These are phyloP conservation scores for Termitomyces titanicus DNA, from an alignment of 768 basidiomycete species.

Conservation along the genomic window DNA sequence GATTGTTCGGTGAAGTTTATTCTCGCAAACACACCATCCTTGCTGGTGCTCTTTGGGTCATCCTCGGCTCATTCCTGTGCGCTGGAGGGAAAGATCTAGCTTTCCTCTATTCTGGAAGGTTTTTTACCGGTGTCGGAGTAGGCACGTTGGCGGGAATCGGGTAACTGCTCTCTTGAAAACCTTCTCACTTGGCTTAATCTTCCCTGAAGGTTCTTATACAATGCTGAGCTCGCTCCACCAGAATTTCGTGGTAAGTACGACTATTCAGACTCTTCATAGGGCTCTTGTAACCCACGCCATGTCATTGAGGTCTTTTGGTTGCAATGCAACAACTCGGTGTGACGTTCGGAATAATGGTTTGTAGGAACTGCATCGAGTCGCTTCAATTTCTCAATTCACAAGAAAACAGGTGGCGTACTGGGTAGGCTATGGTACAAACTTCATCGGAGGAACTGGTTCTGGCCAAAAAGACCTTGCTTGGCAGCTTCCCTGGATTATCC, in stretches of 20 bases:
- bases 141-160: constrained; percentile 15
- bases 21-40: constrained; percentile 15
- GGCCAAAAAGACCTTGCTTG: constrained; percentile 13
- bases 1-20: constrained; percentile 13
- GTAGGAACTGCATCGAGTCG: not conserved
- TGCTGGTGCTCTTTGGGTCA: constrained; percentile 15
- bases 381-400: not conserved
- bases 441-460: constrained; percentile 13
- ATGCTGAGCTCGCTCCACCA: constrained; percentile 15
- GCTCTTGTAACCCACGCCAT: not conserved
- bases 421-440: constrained; percentile 16
- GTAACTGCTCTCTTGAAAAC: not conserved
- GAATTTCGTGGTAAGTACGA: constrained; percentile 10
- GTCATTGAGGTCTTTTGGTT: constrained; percentile 9
- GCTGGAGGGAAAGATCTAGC: constrained; percentile 13
- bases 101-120: constrained; percentile 15
- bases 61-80: constrained; percentile 14
- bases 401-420: constrained; percentile 12
- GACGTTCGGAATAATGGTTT: constrained; percentile 15
- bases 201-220: constrained; percentile 13
- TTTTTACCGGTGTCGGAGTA: constrained; percentile 14
- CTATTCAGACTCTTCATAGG: not conserved
- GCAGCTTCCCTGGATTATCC: constrained; percentile 21
- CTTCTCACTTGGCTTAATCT: not conserved
- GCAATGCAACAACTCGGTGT: constrained; percentile 17